Evolutionary conservation across 2,329 filamentous ascomycete genomes (phyloP).

Genomic region (Aspergillus sclerotialis): DNA sequence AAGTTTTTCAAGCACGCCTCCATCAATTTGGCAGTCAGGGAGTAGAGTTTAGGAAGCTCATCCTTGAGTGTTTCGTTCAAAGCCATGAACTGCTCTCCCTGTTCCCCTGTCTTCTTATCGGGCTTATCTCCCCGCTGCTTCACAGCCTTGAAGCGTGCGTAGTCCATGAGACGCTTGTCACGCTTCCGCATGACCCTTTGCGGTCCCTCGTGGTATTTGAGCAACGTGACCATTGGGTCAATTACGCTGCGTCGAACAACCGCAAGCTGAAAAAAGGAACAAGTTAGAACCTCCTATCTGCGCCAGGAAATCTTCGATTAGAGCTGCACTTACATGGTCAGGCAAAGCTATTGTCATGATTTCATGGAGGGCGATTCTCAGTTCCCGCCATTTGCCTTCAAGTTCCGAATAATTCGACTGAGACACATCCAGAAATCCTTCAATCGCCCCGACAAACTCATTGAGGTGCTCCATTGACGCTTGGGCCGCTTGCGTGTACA

Average conservation of each 20-base stretch:
- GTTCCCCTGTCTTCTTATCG: conserved; percentile 76
- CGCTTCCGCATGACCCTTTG: conserved; percentile 90
- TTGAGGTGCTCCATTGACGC: conserved; percentile 76
- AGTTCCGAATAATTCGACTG: conserved; percentile 72
- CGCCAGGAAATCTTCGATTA: neutral
- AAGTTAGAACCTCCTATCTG: conserved; percentile 3
- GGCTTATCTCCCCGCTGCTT: conserved; percentile 76
- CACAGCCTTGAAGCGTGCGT: conserved; percentile 70
- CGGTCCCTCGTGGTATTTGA: conserved; percentile 74
- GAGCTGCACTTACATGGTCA: conserved; percentile 59
- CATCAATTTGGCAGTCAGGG: conserved; percentile 73
- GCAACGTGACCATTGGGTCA: conserved; percentile 70
- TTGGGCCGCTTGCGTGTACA: conserved; percentile 74
- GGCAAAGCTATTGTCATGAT: conserved; percentile 76
- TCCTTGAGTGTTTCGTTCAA: conserved; percentile 91
- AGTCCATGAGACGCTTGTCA: conserved; percentile 85
- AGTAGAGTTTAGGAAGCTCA: conserved; percentile 78
- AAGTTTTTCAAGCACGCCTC: conserved; percentile 78
- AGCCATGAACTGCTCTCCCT: conserved; percentile 81
- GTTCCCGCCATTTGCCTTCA: conserved; percentile 89
- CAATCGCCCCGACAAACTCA: conserved; percentile 72
- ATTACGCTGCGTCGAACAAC: conserved; percentile 77
- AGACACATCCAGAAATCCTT: conserved; percentile 65
- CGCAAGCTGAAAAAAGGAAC: conserved; percentile 34
- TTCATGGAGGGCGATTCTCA: conserved; percentile 80